Base-by-base conservation (phyloP, 2,329 filamentous ascomycete genomes). In the Aspergillus brasiliensis region DNA sequence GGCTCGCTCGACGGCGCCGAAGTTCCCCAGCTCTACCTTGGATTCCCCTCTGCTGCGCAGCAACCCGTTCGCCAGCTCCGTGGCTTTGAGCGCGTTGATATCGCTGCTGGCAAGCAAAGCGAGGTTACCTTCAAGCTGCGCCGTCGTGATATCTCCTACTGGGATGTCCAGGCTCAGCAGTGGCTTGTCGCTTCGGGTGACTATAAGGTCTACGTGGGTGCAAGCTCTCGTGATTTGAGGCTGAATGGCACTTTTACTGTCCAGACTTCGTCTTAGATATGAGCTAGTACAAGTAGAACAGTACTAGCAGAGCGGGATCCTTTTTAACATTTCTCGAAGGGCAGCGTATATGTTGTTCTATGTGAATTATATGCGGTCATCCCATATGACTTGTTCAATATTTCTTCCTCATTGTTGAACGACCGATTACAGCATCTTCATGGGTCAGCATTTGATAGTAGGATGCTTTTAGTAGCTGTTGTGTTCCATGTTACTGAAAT, bases 1-100 rank as follows among this genome's bases (percentile, higher is more conserved):
- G 85, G 85, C 17, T 60, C 67, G 3, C 65, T 77, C 2, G 67
- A 72, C 21, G 84, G 83, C 25, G 79, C 79, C 2, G 77, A 81
- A 8, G 81, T 87, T 0, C 75, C 82, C 2, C 85, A 88, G 71
- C 73, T 88, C 1, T 87, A 87, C 68, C 70, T 86, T 64, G 67
- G 5, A 75, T 81, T 71, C 80, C 76, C 78, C 63, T 56, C 70
- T 67, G 40, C 62, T 57, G 58, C 58, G 10, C 56, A 58, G 3
- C 64, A 44, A 49, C 72, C 73, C 1, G 64, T 68, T 2, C 70
- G 64, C 69, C 78, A 82, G 65, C 77, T 84, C 6, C 76, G 83
- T 63, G 82, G 75, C 51, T 86, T 86, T 58, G 78, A 82, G 3
- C 86, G 86, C 71, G 65, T 82, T 1, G 65, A 65, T 8, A 69